Conservation (phyloP, 495 filamentous ascomycete genomes). For the Clavariopsis aquatica region DNA sequence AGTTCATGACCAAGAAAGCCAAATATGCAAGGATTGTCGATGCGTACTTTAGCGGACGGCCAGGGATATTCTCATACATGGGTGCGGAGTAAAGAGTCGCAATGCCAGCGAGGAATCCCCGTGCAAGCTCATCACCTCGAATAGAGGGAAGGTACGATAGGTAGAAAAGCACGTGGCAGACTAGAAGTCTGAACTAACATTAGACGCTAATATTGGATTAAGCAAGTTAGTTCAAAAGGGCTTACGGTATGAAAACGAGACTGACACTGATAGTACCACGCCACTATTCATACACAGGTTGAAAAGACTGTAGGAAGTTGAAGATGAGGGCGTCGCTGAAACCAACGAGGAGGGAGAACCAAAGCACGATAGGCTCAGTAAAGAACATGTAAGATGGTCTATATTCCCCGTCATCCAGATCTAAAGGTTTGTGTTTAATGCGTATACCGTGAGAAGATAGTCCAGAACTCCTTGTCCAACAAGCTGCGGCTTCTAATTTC, state of each 20-base stretch:
- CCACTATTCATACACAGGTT: slow-evolving; percentile 38
- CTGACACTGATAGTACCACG: slow-evolving; percentile 30
- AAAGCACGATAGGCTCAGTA: slow-evolving; percentile 37
- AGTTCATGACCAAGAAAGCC: slow-evolving; percentile 49
- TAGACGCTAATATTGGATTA: background rate
- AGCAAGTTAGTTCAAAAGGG: background rate
- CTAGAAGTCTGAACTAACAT: background rate
- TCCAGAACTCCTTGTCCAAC: slow-evolving; percentile 32
- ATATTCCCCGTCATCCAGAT: background rate
- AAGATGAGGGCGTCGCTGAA: slow-evolving; percentile 40
- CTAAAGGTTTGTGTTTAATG: background rate
- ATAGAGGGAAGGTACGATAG: slow-evolving; percentile 38
- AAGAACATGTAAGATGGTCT: slow-evolving; percentile 42
- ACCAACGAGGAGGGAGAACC: slow-evolving; percentile 25
- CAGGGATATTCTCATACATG: slow-evolving; percentile 36
- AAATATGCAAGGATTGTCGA: slow-evolving; percentile 50
- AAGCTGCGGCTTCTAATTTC: slow-evolving; percentile 23
- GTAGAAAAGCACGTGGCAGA: slow-evolving; percentile 20
- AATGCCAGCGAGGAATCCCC: slow-evolving; percentile 40
- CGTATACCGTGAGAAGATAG: slow-evolving; percentile 20
- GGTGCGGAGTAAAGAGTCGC: slow-evolving; percentile 33
- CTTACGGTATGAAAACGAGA: slow-evolving; percentile 34
- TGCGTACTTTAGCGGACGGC: slow-evolving; percentile 48
- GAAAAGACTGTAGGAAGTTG: slow-evolving; percentile 35
- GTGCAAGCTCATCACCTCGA: slow-evolving; percentile 37